Base-by-base conservation (phyloP, 202 grass and related monocot genomes). In the Eragrostis tef region DNA sequence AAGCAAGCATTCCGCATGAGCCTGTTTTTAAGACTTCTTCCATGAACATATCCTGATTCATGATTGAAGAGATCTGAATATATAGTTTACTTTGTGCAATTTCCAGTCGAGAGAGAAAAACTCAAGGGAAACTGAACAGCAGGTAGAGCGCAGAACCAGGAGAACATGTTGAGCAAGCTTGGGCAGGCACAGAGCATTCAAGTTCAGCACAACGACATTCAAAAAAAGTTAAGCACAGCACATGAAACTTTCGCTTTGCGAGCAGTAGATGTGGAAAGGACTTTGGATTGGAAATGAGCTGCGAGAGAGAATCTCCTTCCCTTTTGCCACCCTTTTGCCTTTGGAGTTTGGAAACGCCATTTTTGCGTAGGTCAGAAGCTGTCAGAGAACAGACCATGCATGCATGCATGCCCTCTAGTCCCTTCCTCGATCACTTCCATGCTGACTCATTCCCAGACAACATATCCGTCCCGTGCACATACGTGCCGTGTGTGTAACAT, bases 351-450 rank as follows among this genome's bases (percentile, higher is more conserved):
- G 70, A 69, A 50, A 57, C 36, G 50, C 26, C 34, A 49, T 67
- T 84, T 51, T 80, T 88, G 81, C 87, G 70, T 85, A 67, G 34
- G 0, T 31, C 70, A 74, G 62, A 79, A 79, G 81, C 43, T 68
- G 80, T 72, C 36, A 66, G 73, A 70, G 58, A 11, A 49, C 11
- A 49, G 43, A 41, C n/a, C 16, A 14, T 14, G 9, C 4, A 0
- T 22, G 0, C 22, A 25, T 22, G 0, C 13, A 25, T 21, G 2
- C 29, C 11, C 22, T 79, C 45, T n/a, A 15, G 16, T 47, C 64
- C 36, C 64, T 67, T 20, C 17, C n/a, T n/a, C n/a, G n/a, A 42
- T 17, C 34, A n/a, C 31, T 34, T 34, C 34, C 34, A 39, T 39
- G 3, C 34, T 39, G 34, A 39, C 34, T 39, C 34, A 39, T 39